Base-by-base conservation (phyloP, 2,329 filamentous ascomycete genomes). In the Neonectria punicea region DNA sequence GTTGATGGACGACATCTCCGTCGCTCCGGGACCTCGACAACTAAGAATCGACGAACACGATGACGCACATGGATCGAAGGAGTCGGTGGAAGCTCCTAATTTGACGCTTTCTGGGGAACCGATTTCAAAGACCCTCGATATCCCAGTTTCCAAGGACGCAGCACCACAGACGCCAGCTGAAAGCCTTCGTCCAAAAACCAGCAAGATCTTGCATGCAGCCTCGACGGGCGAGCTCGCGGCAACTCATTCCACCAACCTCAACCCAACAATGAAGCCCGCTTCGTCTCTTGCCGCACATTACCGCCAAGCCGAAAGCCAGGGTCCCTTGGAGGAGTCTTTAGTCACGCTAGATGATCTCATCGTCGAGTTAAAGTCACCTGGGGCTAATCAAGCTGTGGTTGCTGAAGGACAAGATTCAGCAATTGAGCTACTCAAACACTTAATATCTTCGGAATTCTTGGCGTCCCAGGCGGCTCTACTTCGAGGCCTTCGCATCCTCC, bases 401-500 rank as follows among this genome's bases (percentile, higher is more conserved):
- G 28, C 44, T 1, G 46, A 67, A 18, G 58, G 64, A 44, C 62
- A 65, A 20, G 58, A 50, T 18, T 68, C 62, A 11, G 73, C 70
- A 11, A 63, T 66, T 22, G 20, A 43, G 7, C 50, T 73, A 8
- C 58, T 78, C 13, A 43, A 68, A 39, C 57, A 20, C 6, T 22
- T 77, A 39, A 61, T 67, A 10, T 63, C 50, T 16, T 59, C 67
- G 36, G 63, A 68, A 11, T 50, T 30, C 3, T 28, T 69, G 43
- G 69, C 63, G 11, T 58, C 67, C 4, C 51, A 63, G 34, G 32
- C 61, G 18, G 55, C 58, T 25, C 56, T 69, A 54, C 66, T 67
- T 44, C 63, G 67, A 55, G 71, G 71, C 14, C 58, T 73, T 44
- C 56, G 68, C 28, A 51, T 80, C 51, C 70, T 79, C 41, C 68